phyloP scores from a whole-genome alignment of 2,329 filamentous ascomycete genomes.

The Aspergillus luchuensis region DNA sequence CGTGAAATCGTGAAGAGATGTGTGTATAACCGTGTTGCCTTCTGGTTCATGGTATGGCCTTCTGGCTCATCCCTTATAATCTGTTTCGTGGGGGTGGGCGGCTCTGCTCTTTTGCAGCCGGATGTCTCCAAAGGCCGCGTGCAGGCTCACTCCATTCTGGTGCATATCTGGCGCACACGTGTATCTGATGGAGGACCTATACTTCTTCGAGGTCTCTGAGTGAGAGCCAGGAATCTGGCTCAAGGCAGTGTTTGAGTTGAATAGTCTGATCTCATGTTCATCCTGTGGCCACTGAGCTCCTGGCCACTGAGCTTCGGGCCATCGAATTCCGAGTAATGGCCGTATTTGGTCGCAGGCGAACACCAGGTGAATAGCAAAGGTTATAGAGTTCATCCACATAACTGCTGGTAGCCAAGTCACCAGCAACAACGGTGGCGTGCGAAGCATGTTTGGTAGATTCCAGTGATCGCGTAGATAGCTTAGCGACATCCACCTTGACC shows the following conservation, averaged over 20 bases:
- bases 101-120: too few relatives aligned
- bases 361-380: slow-evolving; percentile 34
- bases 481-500: slow-evolving; percentile 56
- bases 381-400: slow-evolving; percentile 53
- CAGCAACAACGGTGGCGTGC: slow-evolving; percentile 28
- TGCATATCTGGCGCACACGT: too few relatives aligned
- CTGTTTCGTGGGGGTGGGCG: too few relatives aligned
- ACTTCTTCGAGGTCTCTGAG: too few relatives aligned
- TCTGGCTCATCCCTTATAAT: too few relatives aligned
- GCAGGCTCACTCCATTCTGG: too few relatives aligned
- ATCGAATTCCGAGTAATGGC: slow-evolving; percentile 15
- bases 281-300: neutral
- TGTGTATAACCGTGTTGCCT: too few relatives aligned
- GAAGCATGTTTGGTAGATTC: slow-evolving; percentile 26
- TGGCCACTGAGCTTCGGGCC: neutral
- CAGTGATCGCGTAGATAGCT: slow-evolving; percentile 25
- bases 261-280: neutral
- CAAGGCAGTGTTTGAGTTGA: neutral
- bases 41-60: too few relatives aligned
- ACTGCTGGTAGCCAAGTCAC: slow-evolving; percentile 34
- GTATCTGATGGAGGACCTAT: too few relatives aligned
- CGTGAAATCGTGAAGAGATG: too few relatives aligned
- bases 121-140: too few relatives aligned
- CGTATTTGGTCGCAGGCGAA: slow-evolving; percentile 30
- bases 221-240: neutral